A percentile compares a stretch with the other conserved stretches of the same genome.
Evolutionary conservation across 345 rosid genomes (phyloP).

Genomic region (Murraya paniculata): DNA sequence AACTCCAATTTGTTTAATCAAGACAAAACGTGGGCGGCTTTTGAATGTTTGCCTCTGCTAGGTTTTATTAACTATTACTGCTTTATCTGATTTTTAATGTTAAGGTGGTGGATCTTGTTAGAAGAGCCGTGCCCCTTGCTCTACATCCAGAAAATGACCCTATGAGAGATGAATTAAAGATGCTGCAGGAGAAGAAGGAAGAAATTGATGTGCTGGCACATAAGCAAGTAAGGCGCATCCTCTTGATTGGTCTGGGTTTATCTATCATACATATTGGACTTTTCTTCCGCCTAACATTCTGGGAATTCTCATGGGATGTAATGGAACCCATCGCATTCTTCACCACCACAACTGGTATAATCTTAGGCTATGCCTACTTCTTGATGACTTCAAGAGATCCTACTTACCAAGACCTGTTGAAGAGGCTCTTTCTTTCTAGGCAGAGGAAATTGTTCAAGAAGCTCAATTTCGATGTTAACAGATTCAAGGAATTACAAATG

Average conservation of each 20-base stretch:
- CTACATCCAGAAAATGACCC: conserved; percentile 65
- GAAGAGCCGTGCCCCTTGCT: conserved; percentile 77
- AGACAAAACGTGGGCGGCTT: background rate
- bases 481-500: conserved; percentile 66
- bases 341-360: conserved; percentile 62
- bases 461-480: conserved; percentile 55
- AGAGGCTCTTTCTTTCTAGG: conserved; percentile 82
- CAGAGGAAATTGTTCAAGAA: conserved; percentile 74
- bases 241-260: conserved; percentile 70
- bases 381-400: conserved; percentile 84
- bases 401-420: conserved; percentile 92
- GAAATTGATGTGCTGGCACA: conserved; percentile 87
- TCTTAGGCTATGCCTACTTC: conserved; percentile 88
- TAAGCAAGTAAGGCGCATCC: conserved; percentile 76
- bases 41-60: background rate
- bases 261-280: conserved; percentile 56
- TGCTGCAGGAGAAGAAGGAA: conserved; percentile 69
- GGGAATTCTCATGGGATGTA: conserved; percentile 99
- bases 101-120: conserved; percentile 86
- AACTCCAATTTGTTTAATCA: background rate
- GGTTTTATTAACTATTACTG: background rate
- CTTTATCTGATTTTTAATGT: background rate
- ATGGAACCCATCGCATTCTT: conserved; percentile 96
- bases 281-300: conserved; percentile 89
- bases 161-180: conserved; percentile 56